Evolutionary conservation across 2,329 filamentous ascomycete species (phyloP).

Genomic region (Fusarium caatingaense): DNA sequence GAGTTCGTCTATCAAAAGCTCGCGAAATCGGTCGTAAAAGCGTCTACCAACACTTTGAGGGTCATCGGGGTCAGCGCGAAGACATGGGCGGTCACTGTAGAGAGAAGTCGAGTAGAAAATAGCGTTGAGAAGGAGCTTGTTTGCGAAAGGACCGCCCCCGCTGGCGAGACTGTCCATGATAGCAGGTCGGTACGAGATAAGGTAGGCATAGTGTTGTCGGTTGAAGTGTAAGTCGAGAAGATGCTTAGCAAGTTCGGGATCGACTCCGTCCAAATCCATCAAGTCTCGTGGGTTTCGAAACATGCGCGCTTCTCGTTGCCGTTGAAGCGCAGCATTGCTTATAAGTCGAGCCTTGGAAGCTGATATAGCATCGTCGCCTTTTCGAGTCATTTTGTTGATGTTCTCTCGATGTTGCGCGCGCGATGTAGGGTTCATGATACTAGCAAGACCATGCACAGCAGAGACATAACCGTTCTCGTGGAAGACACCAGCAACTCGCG

Average conservation of each 20-base stretch:
- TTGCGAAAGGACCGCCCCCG: slow-evolving; percentile 51
- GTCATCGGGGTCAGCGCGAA: slow-evolving; percentile 50
- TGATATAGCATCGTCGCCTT: slow-evolving; percentile 45
- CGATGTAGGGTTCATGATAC: slow-evolving; percentile 51
- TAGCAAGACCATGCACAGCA: slow-evolving; percentile 51
- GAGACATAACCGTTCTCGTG: slow-evolving; percentile 52
- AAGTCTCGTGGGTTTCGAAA: slow-evolving; percentile 47
- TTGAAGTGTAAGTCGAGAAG: slow-evolving; percentile 55
- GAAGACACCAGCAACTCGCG: slow-evolving; percentile 51
- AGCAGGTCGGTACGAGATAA: slow-evolving; percentile 54
- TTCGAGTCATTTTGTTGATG: slow-evolving; percentile 45
- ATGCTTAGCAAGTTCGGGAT: slow-evolving; percentile 51
- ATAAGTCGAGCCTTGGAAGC: slow-evolving; percentile 50
- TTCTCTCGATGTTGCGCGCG: slow-evolving; percentile 46
- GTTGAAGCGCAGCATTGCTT: slow-evolving; percentile 51
- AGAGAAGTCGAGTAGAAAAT: slow-evolving; percentile 55
- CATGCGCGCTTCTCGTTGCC: slow-evolving; percentile 49
- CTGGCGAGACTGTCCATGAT: slow-evolving; percentile 54
- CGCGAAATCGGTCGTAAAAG: slow-evolving; percentile 54
- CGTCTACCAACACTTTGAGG: slow-evolving; percentile 50
- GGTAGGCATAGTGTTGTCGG: slow-evolving; percentile 52
- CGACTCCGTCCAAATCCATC: slow-evolving; percentile 51
- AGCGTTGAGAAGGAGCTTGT: slow-evolving; percentile 54
- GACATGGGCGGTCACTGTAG: slow-evolving; percentile 52
- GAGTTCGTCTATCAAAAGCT: slow-evolving; percentile 50